phyloP scores from a whole-genome alignment of 2,329 filamentous ascomycete species.

The Colletotrichum aenigma region DNA sequence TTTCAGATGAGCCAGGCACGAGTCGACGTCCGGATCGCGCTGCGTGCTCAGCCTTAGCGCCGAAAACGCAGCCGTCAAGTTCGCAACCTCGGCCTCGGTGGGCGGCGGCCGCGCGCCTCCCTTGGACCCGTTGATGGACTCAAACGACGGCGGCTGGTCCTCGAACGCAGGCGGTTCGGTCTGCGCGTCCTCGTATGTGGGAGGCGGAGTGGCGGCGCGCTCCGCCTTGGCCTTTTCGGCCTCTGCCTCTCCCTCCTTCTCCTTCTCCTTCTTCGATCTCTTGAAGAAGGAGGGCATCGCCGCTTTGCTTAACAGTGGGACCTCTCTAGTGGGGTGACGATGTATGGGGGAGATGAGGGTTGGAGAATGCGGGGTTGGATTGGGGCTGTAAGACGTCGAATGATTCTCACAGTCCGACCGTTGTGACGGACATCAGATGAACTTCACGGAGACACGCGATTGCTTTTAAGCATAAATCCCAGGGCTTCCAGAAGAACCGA shows the following conservation, averaged over 20 bases:
- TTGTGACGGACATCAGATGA: not conserved
- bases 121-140: not conserved
- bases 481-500: not conserved
- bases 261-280: slow-evolving; percentile 13
- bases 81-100: not conserved
- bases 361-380: not conserved
- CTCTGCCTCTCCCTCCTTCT: not conserved
- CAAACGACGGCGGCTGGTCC: slow-evolving; percentile 16
- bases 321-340: not conserved
- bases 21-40: slow-evolving; percentile 48
- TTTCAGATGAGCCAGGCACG: slow-evolving; percentile 76
- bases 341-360: not conserved
- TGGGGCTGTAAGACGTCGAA: not conserved
- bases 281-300: slow-evolving; percentile 15
- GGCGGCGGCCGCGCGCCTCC: not conserved
- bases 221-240: slow-evolving; percentile 1
- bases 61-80: slow-evolving; percentile 42
- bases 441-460: not conserved
- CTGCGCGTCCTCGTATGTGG: slow-evolving; percentile 1
- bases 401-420: not conserved
- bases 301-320: not conserved
- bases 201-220: slow-evolving; percentile 15
- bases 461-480: not conserved
- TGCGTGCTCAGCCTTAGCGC: slow-evolving; percentile 37
- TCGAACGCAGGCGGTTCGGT: slow-evolving; percentile 6